Evolutionary conservation across 2,329 filamentous ascomycete species (phyloP).

Genomic region (Ceratocystis diversiconidia): DNA sequence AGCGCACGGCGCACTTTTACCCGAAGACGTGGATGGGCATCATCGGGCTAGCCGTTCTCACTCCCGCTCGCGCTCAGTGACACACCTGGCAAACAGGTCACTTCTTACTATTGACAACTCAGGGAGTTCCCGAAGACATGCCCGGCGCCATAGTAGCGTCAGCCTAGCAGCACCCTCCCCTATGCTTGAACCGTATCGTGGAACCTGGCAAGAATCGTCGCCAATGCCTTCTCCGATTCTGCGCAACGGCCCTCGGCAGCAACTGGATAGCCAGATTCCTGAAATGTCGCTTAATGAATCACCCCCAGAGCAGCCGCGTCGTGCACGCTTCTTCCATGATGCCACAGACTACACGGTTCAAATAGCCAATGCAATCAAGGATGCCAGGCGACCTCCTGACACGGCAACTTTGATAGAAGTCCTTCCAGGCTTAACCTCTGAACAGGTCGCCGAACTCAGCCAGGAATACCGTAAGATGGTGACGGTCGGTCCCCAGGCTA

Average conservation of each 20-base stretch:
- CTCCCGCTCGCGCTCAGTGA: constrained; percentile 14
- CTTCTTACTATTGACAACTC: constrained; percentile 33
- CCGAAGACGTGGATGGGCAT: constrained; percentile 7
- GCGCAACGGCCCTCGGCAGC: constrained; percentile 23
- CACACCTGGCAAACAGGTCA: constrained; percentile 34
- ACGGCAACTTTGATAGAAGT: constrained; percentile 64
- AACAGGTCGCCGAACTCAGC: constrained; percentile 78
- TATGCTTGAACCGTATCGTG: constrained; percentile 79
- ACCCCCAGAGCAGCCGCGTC: constrained; percentile 26
- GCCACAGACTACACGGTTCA: constrained; percentile 62
- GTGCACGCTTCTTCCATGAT: constrained; percentile 77
- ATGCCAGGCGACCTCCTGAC: constrained; percentile 48
- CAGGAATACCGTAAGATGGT: constrained; percentile 80
- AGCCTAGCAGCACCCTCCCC: constrained; percentile 54
- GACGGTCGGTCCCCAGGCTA: constrained; percentile 58
- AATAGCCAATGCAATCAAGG: constrained; percentile 60
- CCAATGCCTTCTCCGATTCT: constrained; percentile 75
- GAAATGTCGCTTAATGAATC: constrained; percentile 32
- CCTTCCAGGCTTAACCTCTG: constrained; percentile 67
- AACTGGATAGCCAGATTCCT: constrained; percentile 15
- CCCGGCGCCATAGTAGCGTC: constrained; percentile 25
- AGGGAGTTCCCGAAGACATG: constrained; percentile 1
- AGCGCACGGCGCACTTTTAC: constrained; percentile 5
- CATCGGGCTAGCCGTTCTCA: constrained; percentile 1
- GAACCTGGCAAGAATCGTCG: constrained; percentile 86